A percentile compares a stretch with the other conserved stretches of the same genome.
These are phyloP conservation scores for Phytophthora chlamydospora DNA, from an alignment of 352 stramenopile genomes.

Conservation along the genomic window DNA sequence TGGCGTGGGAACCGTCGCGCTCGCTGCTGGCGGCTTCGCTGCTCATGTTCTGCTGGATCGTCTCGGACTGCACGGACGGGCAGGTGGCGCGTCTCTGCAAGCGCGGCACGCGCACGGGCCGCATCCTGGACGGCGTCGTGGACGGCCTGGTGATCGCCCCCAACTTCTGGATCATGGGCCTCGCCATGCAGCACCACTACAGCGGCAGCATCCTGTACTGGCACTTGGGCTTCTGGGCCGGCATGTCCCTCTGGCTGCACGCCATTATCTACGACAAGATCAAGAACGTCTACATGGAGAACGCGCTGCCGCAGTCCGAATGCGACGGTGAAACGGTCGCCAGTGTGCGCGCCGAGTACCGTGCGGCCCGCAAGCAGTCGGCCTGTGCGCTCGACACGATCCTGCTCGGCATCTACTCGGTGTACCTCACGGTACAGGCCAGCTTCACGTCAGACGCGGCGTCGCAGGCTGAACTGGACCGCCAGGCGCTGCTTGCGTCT, in stretches of 20 bases:
- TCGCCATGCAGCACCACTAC: constrained; percentile 66
- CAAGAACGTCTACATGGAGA: constrained; percentile 91
- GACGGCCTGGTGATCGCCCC: constrained; percentile 78
- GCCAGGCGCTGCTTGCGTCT: constrained; percentile 61
- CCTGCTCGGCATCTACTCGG: constrained; percentile 77
- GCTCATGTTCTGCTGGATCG: constrained; percentile 87
- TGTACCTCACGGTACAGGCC: constrained; percentile 73
- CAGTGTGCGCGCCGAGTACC: constrained; percentile 75
- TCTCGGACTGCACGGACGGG: constrained; percentile 85
- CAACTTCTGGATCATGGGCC: constrained; percentile 70
- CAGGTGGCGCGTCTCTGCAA: constrained; percentile 86
- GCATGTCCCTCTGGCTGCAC: constrained; percentile 80
- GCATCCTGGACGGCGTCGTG: constrained; percentile 81
- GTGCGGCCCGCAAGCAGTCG: constrained; percentile 65
- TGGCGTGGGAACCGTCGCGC: constrained; percentile 60
- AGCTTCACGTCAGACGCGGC: constrained; percentile 72
- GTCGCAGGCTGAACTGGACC: constrained; percentile 61
- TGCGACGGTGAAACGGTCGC: constrained; percentile 84
- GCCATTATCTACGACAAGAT: constrained; percentile 88
- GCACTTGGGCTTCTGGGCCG: constrained; percentile 54
- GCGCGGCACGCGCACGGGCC: constrained; percentile 77
- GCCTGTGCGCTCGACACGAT: constrained; percentile 68
- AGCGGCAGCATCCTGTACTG: constrained; percentile 51
- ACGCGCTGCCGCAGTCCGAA: constrained; percentile 76
- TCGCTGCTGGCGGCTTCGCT: constrained; percentile 59